A percentile compares a stretch with the other conserved stretches of the same genome.
phyloP scores from a whole-genome alignment of 768 basidiomycete genomes.

The Tremella fuciformis region DNA sequence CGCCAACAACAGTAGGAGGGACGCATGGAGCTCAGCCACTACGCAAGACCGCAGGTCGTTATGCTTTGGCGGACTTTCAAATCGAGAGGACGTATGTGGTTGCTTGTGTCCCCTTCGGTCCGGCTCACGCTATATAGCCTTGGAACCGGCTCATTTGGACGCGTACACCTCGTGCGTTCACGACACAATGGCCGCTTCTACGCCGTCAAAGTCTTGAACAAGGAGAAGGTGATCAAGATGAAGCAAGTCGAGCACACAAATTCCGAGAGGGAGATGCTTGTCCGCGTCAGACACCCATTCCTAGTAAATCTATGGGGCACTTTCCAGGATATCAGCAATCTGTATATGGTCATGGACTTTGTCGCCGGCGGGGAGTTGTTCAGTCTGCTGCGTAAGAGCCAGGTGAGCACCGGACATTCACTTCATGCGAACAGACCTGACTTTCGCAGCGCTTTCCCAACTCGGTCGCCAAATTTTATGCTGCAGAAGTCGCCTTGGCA shows the following conservation, averaged over 20 bases:
- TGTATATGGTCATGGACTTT: slow-evolving; percentile 55
- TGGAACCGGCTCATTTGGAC: slow-evolving; percentile 52
- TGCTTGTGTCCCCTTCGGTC: background rate
- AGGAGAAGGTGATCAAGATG: slow-evolving; percentile 79
- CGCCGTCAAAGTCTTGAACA: slow-evolving; percentile 90
- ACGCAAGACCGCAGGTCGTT: slow-evolving; percentile 50
- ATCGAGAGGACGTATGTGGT: slow-evolving; percentile 51
- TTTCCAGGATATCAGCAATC: slow-evolving; percentile 52
- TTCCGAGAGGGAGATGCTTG: slow-evolving; percentile 54
- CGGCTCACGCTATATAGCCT: slow-evolving; percentile 25
- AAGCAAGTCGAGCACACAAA: slow-evolving; percentile 55
- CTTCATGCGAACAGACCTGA: slow-evolving; percentile 13
- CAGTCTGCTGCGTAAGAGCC: slow-evolving; percentile 86
- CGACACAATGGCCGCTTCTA: slow-evolving; percentile 94
- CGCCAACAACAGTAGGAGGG: slow-evolving; percentile 11
- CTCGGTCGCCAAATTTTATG: slow-evolving; percentile 54
- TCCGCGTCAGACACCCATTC: slow-evolving; percentile 56
- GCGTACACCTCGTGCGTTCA: slow-evolving; percentile 65
- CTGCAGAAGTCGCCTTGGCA: slow-evolving; percentile 53
- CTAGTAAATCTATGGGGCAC: slow-evolving; percentile 95
- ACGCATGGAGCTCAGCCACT: slow-evolving; percentile 26
- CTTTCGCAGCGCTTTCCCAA: slow-evolving; percentile 52
- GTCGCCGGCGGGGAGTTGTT: slow-evolving; percentile 57
- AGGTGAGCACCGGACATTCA: slow-evolving; percentile 59
- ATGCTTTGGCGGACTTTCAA: slow-evolving; percentile 48